Conservation (phyloP, 768 basidiomycete species). For the Mycena kentingensis region DNA sequence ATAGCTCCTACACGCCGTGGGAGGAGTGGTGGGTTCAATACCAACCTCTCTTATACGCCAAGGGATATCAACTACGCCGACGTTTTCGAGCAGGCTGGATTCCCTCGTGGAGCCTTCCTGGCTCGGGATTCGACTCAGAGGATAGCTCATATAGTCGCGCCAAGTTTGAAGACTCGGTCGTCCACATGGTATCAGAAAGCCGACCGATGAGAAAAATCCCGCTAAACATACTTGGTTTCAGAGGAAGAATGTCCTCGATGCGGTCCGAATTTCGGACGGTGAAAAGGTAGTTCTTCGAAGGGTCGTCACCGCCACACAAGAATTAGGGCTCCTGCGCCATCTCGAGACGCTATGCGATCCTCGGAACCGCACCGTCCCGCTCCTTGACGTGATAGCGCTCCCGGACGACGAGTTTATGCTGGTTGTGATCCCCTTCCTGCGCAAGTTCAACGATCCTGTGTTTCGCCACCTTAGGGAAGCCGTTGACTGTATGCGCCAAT, state of each 20-base stretch:
- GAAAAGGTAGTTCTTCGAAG: conserved; percentile 25
- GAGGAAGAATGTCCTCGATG: conserved; percentile 16
- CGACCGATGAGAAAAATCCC: too few species aligned
- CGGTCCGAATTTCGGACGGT: conserved; percentile 17
- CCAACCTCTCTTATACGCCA: conserved; percentile 1
- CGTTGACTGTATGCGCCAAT: conserved; percentile 24
- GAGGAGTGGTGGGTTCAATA: background rate
- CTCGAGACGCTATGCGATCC: conserved; percentile 20
- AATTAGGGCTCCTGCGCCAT: conserved; percentile 18
- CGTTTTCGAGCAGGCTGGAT: conserved; percentile 4
- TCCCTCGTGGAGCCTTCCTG: conserved; percentile 5
- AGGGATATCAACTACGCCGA: conserved; percentile 3
- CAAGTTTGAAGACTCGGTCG: too few species aligned
- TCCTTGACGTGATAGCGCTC: conserved; percentile 26
- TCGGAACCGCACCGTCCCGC: conserved; percentile 26
- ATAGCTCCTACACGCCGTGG: too few species aligned
- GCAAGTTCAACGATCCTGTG: conserved; percentile 17
- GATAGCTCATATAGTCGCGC: too few species aligned
- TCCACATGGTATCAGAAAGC: too few species aligned
- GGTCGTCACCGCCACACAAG: conserved; percentile 2
- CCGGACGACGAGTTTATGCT: conserved; percentile 19
- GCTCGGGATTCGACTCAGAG: background rate
- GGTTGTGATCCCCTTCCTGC: conserved; percentile 27
- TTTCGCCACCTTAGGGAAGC: conserved; percentile 28
- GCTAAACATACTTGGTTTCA: too few species aligned